These are phyloP conservation scores for Botrytis fragariae DNA, from an alignment of 2,329 filamentous ascomycete species.

Conservation along the genomic window DNA sequence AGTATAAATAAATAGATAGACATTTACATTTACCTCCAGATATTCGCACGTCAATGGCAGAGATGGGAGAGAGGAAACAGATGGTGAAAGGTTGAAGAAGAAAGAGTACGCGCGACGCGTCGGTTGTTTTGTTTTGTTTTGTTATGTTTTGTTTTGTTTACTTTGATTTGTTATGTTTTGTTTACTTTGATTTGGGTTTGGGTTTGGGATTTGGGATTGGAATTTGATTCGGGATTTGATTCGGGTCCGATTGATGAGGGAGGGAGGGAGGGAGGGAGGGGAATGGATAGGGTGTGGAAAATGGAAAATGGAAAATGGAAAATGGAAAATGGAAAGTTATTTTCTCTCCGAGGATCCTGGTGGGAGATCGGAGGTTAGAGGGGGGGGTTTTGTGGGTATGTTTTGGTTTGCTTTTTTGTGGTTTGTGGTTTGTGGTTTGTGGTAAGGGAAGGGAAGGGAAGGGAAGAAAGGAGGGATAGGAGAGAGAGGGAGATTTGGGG, in stretches of 20 bases:
- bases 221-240: constrained; percentile 31
- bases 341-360: not conserved
- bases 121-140: constrained; percentile 22
- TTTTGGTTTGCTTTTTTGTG: too few relatives aligned
- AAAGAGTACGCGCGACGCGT: not conserved
- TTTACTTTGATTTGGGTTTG: too few relatives aligned
- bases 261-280: too few relatives aligned
- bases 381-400: not conserved
- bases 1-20: not conserved
- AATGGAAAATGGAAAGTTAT: not conserved
- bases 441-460: too few relatives aligned
- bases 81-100: not conserved
- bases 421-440: too few relatives aligned
- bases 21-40: not conserved
- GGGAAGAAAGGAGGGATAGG: too few relatives aligned
- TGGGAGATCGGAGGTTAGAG: not conserved
- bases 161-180: too few relatives aligned
- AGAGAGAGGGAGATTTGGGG: too few relatives aligned
- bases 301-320: too few relatives aligned
- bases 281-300: too few relatives aligned
- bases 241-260: constrained; percentile 13
- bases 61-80: not conserved
- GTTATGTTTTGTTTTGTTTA: too few relatives aligned
- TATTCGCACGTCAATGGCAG: not conserved
- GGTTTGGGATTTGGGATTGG: too few relatives aligned